Base-by-base conservation (phyloP, 305 asterid species). In the Euphrasia arctica region DNA sequence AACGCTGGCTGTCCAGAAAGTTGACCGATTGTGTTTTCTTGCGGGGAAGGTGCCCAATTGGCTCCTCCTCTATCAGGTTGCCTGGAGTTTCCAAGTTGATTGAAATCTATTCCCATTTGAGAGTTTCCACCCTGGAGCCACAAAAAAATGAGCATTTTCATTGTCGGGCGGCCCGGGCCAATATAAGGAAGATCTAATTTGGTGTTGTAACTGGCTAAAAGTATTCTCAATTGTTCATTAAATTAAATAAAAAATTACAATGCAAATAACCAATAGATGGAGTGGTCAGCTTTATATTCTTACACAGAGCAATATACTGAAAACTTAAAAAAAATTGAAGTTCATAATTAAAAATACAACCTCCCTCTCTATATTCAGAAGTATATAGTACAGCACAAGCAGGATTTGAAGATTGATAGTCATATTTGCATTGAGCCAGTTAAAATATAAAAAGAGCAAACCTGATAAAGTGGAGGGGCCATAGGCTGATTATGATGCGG, bases 381-480 rank as follows among this genome's bases (percentile, higher is more conserved):
- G 42, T 34, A 34, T 34, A 34, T 34, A 34, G 10, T 36, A 36
- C 27, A 6, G 18, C 8, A 15, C 9, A 50, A 18, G 56, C 29
- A 28, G 18, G 55, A 49, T 51, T 51, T 15, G 56, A 51, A 15
- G 29, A 51, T 15, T 25, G 58, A 22, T 25, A 18, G 34, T 22
- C 58, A 25, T 54, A 58, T 41, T 50, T 51, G 14, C 41, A 67
- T 54, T 34, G 63, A 73, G 49, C 58, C 55, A 68, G 69, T 18
- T 51, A 13, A 66, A 71, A 60, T 11, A 62, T 22, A 72, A 71
- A 54, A 55, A 67, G 15, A 50, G 14, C 74, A 66, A 71, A 86
- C 96, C 97, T 93, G 99, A 76, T 90, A 92, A 39, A 63, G 65
- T 60, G 92, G 65, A 67, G 78, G 89, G 50, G 79, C 78, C 72